Evolutionary conservation across 2,329 filamentous ascomycete species (phyloP).

Genomic region (Didymella segeticola): DNA sequence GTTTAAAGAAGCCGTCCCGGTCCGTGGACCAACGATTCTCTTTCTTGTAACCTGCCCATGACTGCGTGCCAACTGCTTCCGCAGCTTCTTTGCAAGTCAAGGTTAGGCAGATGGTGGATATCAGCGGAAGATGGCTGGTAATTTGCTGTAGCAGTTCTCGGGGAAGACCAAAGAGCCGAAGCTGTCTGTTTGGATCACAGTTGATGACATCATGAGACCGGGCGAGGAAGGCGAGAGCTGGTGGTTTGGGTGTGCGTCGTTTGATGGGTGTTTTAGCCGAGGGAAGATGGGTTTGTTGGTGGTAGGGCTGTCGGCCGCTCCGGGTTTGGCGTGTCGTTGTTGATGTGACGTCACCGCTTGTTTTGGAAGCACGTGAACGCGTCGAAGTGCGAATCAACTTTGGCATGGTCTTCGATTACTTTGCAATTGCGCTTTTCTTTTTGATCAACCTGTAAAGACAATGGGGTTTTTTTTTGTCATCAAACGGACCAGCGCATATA

Average conservation of each 20-base stretch:
- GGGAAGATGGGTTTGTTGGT: too few relatives aligned
- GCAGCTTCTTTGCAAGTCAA: constrained; percentile 2
- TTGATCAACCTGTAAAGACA: too few relatives aligned
- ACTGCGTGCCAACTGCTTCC: background rate
- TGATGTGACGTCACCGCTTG: too few relatives aligned
- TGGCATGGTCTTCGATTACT: too few relatives aligned
- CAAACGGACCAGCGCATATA: too few relatives aligned
- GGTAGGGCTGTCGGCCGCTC: too few relatives aligned
- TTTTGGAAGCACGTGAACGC: too few relatives aligned
- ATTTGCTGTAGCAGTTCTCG: background rate
- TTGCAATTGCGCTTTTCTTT: too few relatives aligned
- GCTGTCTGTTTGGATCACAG: background rate
- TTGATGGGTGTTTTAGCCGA: too few relatives aligned
- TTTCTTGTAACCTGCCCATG: background rate
- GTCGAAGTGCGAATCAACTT: too few relatives aligned
- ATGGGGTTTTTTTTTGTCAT: too few relatives aligned
- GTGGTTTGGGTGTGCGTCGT: background rate
- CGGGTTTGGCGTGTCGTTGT: too few relatives aligned
- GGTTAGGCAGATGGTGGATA: background rate
- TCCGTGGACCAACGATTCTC: background rate
- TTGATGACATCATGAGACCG: background rate
- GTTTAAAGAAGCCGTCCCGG: background rate
- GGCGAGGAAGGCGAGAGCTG: background rate
- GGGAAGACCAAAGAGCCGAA: background rate
- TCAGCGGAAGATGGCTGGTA: background rate